Evolutionary conservation across 805 yeast genomes (phyloP).

Genomic region (Isabelozyma heimii): DNA sequence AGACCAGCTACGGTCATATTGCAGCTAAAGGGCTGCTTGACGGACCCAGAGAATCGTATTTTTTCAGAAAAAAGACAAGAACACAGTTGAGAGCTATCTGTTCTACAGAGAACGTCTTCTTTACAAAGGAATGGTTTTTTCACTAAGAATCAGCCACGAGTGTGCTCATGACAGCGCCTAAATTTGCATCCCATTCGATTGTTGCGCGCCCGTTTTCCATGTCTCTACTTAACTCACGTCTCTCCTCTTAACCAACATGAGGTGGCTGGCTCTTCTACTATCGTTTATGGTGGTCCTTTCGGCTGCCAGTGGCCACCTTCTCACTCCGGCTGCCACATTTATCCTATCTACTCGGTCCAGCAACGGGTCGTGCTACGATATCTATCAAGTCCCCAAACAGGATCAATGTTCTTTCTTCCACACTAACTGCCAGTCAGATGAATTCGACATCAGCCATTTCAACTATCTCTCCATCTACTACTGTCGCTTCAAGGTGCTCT

Average conservation of each 20-base stretch:
- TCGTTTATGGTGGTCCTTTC: not conserved
- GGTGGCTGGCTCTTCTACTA: not conserved
- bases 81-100: too few species aligned
- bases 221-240: not conserved
- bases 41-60: too few species aligned
- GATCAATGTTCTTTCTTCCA: slow-evolving; percentile 39
- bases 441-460: slow-evolving; percentile 29
- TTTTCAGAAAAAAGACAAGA: too few species aligned
- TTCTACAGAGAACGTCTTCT: too few species aligned
- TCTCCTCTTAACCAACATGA: not conserved
- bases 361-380: slow-evolving; percentile 4
- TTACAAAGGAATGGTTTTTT: too few species aligned
- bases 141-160: too few species aligned
- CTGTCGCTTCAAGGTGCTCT: slow-evolving; percentile 15
- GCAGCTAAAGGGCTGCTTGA: too few species aligned
- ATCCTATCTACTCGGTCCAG: not conserved
- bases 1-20: too few species aligned
- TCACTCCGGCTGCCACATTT: not conserved
- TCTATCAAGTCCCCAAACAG: slow-evolving; percentile 4
- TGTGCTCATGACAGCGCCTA: too few species aligned
- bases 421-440: slow-evolving; percentile 27
- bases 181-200: too few species aligned
- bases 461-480: slow-evolving; percentile 37
- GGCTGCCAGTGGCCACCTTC: not conserved
- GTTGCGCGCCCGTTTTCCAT: too few species aligned